Evolutionary conservation across 305 asterid species (phyloP), one percentile per base, ranked within the genome.

Genomic region (Fraxinus sp.): DNA sequence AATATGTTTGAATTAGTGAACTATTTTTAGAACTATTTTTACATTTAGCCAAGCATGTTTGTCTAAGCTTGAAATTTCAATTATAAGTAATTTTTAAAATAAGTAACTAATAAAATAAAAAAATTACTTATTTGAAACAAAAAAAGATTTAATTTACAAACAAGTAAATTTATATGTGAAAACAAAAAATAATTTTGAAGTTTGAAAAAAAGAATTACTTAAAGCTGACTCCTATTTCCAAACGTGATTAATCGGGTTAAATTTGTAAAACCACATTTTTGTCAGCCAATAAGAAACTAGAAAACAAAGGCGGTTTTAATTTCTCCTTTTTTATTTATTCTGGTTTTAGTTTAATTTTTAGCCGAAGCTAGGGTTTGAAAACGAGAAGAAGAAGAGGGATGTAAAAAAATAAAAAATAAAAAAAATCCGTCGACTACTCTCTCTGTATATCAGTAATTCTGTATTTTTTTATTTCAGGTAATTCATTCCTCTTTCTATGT

Each of bases 341-440:
- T 64, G 57, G 18, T 11, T 78, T 33, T 57, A 28, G n/a, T 66
- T 66, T 13, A 30, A 7, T 10, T 71, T 26, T 32, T 71, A 5
- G 76, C 11, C 22, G 41, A 70, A 79, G 8, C 75, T 79, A 82
- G 85, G 85, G 85, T 77, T 77, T 77, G 64, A 49, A 77, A 75
- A 62, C 14, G 57, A 49, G 79, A 79, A 26, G 82, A 59, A 32
- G 20, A 11, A 8, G 36, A 39, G 46, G 32, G 57, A 26, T 28
- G 35, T 24, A 64, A 55, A 30, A 77, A 66, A 49, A 30, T 7
- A 37, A 37, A 57, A 77, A 18, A 24, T 10, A 55, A 74, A 68
- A 3, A 52, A 64, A 37, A 84, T 84, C 76, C 76, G 88, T 78
- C 87, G 90, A 85, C 86, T 49, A 55, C 49, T 79, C 84, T 79